Evolutionary conservation across 208 protist genomes (phyloP), one percentile per base, ranked within the genome.

Genomic region (Naegleria gruberi): DNA sequence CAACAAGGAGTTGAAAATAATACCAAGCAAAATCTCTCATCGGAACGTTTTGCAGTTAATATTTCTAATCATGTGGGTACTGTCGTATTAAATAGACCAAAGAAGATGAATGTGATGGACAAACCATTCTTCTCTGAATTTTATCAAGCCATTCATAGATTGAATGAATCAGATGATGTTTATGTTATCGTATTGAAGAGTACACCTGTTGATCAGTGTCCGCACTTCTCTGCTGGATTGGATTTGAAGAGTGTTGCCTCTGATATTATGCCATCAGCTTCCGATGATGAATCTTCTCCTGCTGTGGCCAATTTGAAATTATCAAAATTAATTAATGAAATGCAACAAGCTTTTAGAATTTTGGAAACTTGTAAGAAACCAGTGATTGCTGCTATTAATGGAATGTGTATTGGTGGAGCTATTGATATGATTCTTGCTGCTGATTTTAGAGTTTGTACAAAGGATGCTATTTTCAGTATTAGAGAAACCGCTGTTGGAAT

Each of bases 401-500:
- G 46, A 82, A n/a, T 46, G 30, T 96, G 94, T 91, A 94, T 96
- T 81, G 95, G 94, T 47, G 94, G 94, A n/a, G 94, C 91, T 43
- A 95, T 94, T 55, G 95, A 94, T 87, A 57, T 97, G 42, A 92
- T 93, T 6, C 96, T 92, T 34, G 93, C 94, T 44, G 94, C 93
- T 91, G 94, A 96, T 90, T 40, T 95, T 43, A 92, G 95, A 23
- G 94, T 95, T 87, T 51, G 92, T 45, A 96, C 94, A 42, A 45
- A 85, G n/a, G 89, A 91, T 17, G 90, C 94, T 34, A 91, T 90
- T 26, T 96, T 96, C 91, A 93, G 91, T 15, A 91, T 97, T 44
- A 93, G 92, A 41, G 95, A 97, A 85, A 93, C 93, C 19, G 87
- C 91, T 5, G 93, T 97, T n/a, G 94, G 93, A 40, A 90, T 97